Percentiles rank a stretch among this genome's conserved stretches.
Evolutionary conservation across 805 yeast species (phyloP).

Genomic region (Yarrowia deformans): DNA sequence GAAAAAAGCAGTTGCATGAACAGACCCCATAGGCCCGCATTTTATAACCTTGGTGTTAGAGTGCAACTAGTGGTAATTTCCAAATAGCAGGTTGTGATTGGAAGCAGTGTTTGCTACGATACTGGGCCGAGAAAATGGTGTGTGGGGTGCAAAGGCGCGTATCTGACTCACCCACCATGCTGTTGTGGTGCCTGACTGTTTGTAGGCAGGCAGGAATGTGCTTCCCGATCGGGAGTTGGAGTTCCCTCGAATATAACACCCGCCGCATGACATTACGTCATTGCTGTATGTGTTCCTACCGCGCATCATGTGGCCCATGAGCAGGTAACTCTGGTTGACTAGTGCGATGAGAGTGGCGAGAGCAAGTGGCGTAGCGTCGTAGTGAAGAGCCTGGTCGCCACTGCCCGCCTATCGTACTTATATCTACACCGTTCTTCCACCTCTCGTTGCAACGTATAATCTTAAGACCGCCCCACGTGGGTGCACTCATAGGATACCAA

Average conservation of each 20-base stretch:
- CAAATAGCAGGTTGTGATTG: too few species aligned
- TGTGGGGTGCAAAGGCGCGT: neutral
- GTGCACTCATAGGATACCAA: conserved; percentile 13
- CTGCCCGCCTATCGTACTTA: neutral
- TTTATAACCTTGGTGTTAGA: conserved; percentile 24
- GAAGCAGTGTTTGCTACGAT: too few species aligned
- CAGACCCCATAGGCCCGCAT: neutral
- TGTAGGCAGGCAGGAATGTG: neutral
- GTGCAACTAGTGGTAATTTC: too few species aligned
- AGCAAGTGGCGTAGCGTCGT: too few species aligned
- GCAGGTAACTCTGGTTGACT: neutral
- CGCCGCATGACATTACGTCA: conserved; percentile 15
- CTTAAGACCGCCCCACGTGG: conserved; percentile 25
- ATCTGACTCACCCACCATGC: too few species aligned
- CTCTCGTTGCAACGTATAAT: conserved; percentile 3
- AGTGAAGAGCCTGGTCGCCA: too few species aligned
- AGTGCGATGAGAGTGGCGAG: conserved; percentile 1
- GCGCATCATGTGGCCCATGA: neutral
- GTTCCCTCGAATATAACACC: neutral
- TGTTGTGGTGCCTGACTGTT: conserved; percentile 1
- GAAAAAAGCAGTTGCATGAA: neutral
- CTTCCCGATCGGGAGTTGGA: conserved; percentile 22
- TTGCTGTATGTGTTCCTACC: neutral
- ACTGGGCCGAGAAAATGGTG: too few species aligned
- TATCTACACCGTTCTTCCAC: neutral